Evolutionary conservation across 2,329 filamentous ascomycete species (phyloP).

Genomic region (Mycosphaerella sp.): DNA sequence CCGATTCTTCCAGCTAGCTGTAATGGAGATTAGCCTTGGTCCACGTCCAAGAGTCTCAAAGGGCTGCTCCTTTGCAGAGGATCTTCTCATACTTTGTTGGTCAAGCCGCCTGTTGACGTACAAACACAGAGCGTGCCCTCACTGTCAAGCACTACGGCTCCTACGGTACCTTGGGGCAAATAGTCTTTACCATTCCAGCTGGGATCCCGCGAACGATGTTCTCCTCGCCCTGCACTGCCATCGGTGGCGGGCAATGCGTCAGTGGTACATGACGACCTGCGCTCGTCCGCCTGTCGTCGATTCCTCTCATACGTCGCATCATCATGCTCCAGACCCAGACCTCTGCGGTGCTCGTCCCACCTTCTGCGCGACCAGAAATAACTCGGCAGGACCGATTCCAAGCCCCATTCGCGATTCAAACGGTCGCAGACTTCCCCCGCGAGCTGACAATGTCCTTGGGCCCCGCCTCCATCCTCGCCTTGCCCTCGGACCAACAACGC

Average conservation of each 20-base stretch:
- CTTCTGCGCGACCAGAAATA: constrained; percentile 75
- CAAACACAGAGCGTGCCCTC: constrained; percentile 64
- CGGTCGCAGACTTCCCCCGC: constrained; percentile 61
- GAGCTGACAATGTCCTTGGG: constrained; percentile 64
- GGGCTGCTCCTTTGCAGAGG: background rate
- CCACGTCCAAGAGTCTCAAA: background rate
- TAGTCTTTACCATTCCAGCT: constrained; percentile 57
- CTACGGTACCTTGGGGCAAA: constrained; percentile 76
- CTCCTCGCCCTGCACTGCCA: too few species aligned
- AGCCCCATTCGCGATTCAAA: constrained; percentile 60
- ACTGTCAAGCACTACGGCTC: constrained; percentile 73
- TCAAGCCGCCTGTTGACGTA: constrained; percentile 67
- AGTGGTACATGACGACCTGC: background rate
- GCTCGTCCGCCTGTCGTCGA: constrained; percentile 34
- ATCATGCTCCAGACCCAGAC: constrained; percentile 42
- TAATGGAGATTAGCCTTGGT: background rate
- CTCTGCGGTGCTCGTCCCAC: constrained; percentile 70
- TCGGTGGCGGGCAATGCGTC: background rate
- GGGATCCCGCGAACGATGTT: background rate
- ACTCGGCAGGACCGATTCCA: constrained; percentile 60
- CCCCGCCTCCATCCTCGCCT: constrained; percentile 51
- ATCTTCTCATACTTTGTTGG: constrained; percentile 56
- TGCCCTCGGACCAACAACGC: constrained; percentile 65
- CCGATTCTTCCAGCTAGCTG: constrained; percentile 69
- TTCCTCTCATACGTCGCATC: constrained; percentile 38